Percentiles rank a stretch among this genome's conserved stretches.
phyloP scores from a whole-genome alignment of 495 filamentous ascomycete species.

The Astrothelium macrocarpum region DNA sequence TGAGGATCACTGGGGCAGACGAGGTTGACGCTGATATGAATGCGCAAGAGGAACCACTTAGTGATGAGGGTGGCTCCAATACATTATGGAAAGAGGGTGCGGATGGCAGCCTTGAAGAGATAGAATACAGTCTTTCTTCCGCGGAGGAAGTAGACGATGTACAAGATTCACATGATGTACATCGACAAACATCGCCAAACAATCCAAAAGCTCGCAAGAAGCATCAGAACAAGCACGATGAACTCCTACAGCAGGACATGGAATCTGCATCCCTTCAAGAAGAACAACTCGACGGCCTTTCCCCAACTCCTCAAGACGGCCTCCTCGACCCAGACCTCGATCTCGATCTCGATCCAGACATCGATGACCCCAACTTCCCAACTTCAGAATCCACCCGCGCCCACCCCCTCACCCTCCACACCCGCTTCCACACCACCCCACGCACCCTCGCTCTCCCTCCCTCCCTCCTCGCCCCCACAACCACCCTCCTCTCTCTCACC shows the following conservation, averaged over 20 bases:
- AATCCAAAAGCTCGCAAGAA: neutral
- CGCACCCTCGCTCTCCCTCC: constrained; percentile 62
- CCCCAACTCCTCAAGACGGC: neutral
- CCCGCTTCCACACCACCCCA: constrained; percentile 56
- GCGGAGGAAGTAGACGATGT: constrained; percentile 9
- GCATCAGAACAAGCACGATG: neutral
- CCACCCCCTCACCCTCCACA: constrained; percentile 52
- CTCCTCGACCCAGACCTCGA: constrained; percentile 13
- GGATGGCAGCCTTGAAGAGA: constrained; percentile 27
- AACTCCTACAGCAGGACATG: neutral
- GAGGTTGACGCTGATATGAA: constrained; percentile 41
- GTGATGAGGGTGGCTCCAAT: constrained; percentile 26
- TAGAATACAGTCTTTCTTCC: constrained; percentile 22
- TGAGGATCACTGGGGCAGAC: constrained; percentile 44
- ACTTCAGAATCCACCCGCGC: constrained; percentile 31
- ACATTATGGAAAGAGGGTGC: constrained; percentile 46
- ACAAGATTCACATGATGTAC: constrained; percentile 23
- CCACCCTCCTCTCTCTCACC: constrained; percentile 51
- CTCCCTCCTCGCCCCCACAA: constrained; percentile 58
- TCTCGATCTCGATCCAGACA: constrained; percentile 24
- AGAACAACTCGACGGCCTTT: neutral
- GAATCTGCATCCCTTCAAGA: neutral
- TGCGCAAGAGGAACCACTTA: constrained; percentile 32
- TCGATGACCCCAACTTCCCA: neutral
- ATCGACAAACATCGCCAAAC: constrained; percentile 26